Conservation (phyloP, 495 filamentous ascomycete genomes). For the Penicillium maclennaniae region DNA sequence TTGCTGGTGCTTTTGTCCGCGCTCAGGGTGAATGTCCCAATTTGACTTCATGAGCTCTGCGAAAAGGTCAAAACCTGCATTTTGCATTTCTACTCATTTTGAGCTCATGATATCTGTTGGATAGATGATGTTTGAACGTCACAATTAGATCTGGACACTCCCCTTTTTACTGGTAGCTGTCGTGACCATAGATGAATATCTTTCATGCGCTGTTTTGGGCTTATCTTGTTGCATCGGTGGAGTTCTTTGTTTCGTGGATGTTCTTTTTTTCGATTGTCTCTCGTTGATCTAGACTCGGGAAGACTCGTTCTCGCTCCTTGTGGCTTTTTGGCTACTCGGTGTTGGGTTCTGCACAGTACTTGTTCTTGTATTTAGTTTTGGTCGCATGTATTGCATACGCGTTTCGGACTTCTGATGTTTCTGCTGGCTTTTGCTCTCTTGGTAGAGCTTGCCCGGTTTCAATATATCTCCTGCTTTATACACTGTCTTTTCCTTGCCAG, state of each 20-base stretch:
- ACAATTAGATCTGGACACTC: not conserved
- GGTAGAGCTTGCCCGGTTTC: not conserved
- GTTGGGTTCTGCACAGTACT: constrained; percentile 2
- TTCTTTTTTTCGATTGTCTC: not conserved
- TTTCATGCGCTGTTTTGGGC: not conserved
- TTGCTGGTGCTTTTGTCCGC: constrained; percentile 74
- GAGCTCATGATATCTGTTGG: constrained; percentile 10
- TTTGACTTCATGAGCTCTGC: constrained; percentile 18
- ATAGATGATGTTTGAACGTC: not conserved
- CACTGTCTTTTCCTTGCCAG: not conserved
- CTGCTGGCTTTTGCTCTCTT: not conserved
- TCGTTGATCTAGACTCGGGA: not conserved
- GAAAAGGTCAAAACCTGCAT: not conserved
- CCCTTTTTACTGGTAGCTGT: not conserved
- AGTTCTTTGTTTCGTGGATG: constrained; percentile 10
- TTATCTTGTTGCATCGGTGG: constrained; percentile 15
- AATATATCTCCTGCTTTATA: not conserved
- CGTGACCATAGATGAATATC: constrained; percentile 3
- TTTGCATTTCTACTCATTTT: not conserved
- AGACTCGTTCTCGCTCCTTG: not conserved
- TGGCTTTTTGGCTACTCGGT: not conserved
- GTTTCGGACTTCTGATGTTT: not conserved
- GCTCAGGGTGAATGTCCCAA: constrained; percentile 56
- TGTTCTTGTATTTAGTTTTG: constrained; percentile 12
- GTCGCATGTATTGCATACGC: not conserved